Evolutionary conservation across 768 basidiomycete species (phyloP), one percentile per base, ranked within the genome.

Genomic region (Neoboletus magnificus): DNA sequence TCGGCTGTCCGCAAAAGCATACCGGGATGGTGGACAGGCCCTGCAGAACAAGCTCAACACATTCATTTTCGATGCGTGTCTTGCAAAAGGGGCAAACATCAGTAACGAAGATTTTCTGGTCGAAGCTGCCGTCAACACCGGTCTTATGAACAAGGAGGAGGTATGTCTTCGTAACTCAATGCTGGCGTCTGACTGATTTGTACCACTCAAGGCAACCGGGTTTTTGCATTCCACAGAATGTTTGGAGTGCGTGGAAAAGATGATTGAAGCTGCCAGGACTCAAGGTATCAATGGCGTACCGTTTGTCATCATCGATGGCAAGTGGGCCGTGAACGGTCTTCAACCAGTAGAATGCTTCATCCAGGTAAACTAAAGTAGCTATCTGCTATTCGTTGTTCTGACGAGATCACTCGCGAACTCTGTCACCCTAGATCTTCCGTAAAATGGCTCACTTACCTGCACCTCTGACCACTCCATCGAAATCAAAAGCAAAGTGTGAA

Each of bases 211-310:
- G 73, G 77, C 76, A 10, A 49, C 62, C 5, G 46, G 62, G 20
- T 82, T 79, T 66, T 67, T 82, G 42, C 51, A 59, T 6, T 72
- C 75, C 1, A 68, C 70, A 33, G 76, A 76, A 54, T 69, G 69
- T 55, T 57, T 64, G 49, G 63, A 71, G 33, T 73, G 76, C 40
- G 75, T 81, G 13, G 59, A 74, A 44, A 68, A 67, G 33, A 76
- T 73, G 55, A 70, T 77, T 10, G 60, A 61, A 18, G 69, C 72
- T 23, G 77, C 78, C 13, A 72, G 69, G 52, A 57, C 63, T n/a
- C 65, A 71, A 3, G 77, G 79, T 27, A 75, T 82, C 53, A 72
- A 65, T 12, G 80, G 81, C 30, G 79, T 82, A 0, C 81, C 81
- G 16, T 81, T 79, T 62, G 72, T 78, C 50, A 76, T 81, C 27